phyloP scores from a whole-genome alignment of 257 asterid species.

The Salvia miltiorrhiza region DNA sequence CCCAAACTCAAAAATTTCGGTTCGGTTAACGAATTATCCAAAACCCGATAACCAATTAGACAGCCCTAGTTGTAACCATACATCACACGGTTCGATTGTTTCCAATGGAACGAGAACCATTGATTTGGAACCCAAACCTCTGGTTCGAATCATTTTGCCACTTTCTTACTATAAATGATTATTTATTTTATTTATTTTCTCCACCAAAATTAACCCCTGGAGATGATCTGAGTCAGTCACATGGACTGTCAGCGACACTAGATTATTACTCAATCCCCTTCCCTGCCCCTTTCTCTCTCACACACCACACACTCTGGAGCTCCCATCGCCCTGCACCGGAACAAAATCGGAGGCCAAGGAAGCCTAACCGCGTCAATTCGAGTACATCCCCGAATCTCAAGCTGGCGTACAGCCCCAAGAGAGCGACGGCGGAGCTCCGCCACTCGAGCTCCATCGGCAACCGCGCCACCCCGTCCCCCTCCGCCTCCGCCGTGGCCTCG shows the following conservation, averaged over 20 bases:
- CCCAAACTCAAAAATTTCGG: too few relatives aligned
- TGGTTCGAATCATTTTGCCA: too few relatives aligned
- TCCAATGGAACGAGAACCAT: too few relatives aligned
- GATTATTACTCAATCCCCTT: constrained; percentile 23
- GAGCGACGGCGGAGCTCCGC: constrained; percentile 99
- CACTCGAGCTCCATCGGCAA: constrained; percentile 84
- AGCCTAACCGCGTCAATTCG: constrained; percentile 17
- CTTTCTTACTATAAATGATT: neutral
- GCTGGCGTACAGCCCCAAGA: constrained; percentile 98
- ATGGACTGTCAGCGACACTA: constrained; percentile 35
- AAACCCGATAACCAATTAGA: too few relatives aligned
- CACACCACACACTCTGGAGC: neutral
- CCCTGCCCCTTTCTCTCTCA: constrained; percentile 2
- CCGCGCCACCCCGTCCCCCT: constrained; percentile 55
- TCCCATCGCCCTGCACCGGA: constrained; percentile 4
- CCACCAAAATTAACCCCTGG: neutral
- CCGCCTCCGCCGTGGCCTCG: constrained; percentile 43
- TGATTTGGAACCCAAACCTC: too few relatives aligned
- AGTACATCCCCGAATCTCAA: constrained; percentile 24
- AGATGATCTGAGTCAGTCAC: constrained; percentile 32
- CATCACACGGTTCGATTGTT: too few relatives aligned
- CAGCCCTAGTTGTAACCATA: too few relatives aligned
- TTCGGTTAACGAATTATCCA: too few relatives aligned
- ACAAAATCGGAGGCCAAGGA: constrained; percentile 13
- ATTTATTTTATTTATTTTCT: too few relatives aligned